phyloP scores from a whole-genome alignment of 2,329 filamentous ascomycete species.

The Nannizzia gypsea region DNA sequence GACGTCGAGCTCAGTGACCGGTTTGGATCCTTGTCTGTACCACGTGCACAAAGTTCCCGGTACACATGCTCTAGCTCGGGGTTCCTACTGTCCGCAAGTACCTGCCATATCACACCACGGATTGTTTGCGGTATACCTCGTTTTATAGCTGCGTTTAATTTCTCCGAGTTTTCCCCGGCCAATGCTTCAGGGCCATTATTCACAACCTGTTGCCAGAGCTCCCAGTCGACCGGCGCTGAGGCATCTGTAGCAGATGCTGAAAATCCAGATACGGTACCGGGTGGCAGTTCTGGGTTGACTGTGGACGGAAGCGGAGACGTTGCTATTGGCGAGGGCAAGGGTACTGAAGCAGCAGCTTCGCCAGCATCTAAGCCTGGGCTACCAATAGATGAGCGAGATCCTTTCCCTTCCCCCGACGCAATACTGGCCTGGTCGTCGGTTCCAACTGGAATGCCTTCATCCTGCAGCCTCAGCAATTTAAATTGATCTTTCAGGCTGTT shows the following conservation, averaged over 20 bases:
- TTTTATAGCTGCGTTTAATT: conserved; percentile 81
- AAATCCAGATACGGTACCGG: conserved; percentile 74
- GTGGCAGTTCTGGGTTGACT: conserved; percentile 60
- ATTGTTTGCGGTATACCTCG: conserved; percentile 90
- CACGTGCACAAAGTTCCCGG: conserved; percentile 63
- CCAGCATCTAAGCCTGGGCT: conserved; percentile 41
- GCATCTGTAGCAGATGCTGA: conserved; percentile 56
- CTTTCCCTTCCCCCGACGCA: conserved; percentile 31
- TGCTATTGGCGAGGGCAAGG: conserved; percentile 13
- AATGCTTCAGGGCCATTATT: conserved; percentile 87
- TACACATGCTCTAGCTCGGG: conserved; percentile 83
- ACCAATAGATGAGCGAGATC: conserved; percentile 31
- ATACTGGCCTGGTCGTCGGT: conserved; percentile 46
- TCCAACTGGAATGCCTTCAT: conserved; percentile 51
- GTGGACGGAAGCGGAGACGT: conserved; percentile 43
- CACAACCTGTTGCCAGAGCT: conserved; percentile 91
- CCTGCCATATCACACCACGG: conserved; percentile 97
- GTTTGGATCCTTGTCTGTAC: conserved; percentile 68
- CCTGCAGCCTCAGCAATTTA: conserved; percentile 61
- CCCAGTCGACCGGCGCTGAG: conserved; percentile 79
- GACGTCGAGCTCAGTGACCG: conserved; percentile 36
- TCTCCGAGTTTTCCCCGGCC: conserved; percentile 73
- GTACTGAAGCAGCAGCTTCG: conserved; percentile 27
- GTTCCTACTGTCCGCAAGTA: conserved; percentile 88
- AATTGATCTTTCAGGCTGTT: conserved; percentile 67